Conservation (phyloP, 2,329 filamentous ascomycete species). For the Fusarium guadeloupense region DNA sequence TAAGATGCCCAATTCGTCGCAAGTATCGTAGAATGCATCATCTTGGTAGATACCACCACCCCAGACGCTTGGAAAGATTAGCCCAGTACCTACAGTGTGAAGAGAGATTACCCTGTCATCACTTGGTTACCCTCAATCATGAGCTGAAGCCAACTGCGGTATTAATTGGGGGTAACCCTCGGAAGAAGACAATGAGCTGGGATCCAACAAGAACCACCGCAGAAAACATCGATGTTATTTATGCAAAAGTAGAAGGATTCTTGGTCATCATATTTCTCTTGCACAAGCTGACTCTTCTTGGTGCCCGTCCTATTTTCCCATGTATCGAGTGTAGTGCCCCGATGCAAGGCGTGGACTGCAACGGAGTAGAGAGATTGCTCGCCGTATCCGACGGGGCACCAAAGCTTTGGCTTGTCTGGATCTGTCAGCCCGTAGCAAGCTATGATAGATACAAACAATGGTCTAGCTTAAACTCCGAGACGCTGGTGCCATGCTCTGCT, state of each 20-base stretch:
- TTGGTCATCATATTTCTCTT: constrained; percentile 64
- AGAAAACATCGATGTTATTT: constrained; percentile 77
- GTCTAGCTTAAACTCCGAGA: no score
- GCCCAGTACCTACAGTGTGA: no score
- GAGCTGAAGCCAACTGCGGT: constrained; percentile 75
- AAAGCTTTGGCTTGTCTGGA: background rate
- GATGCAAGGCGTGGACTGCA: background rate
- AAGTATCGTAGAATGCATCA: constrained; percentile 72
- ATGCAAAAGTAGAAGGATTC: constrained; percentile 79
- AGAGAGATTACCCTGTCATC: constrained; percentile 34
- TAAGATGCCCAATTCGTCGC: constrained; percentile 73
- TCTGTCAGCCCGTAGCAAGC: no score
- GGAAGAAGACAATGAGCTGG: constrained; percentile 78
- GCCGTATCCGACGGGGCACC: constrained; percentile 18
- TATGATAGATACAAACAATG: no score
- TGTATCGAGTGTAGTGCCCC: background rate
- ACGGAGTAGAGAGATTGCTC: constrained; percentile 12
- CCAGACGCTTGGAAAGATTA: constrained; percentile 32
- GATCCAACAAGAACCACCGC: constrained; percentile 81
- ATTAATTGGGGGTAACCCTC: constrained; percentile 56
- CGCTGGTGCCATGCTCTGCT: no score
- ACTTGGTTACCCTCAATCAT: constrained; percentile 60
- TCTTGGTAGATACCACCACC: constrained; percentile 64
- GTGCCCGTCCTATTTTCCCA: constrained; percentile 3
- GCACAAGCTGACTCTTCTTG: constrained; percentile 19